Evolutionary conservation across 768 basidiomycete genomes (phyloP).

Genomic region (Kwoniella sp.): DNA sequence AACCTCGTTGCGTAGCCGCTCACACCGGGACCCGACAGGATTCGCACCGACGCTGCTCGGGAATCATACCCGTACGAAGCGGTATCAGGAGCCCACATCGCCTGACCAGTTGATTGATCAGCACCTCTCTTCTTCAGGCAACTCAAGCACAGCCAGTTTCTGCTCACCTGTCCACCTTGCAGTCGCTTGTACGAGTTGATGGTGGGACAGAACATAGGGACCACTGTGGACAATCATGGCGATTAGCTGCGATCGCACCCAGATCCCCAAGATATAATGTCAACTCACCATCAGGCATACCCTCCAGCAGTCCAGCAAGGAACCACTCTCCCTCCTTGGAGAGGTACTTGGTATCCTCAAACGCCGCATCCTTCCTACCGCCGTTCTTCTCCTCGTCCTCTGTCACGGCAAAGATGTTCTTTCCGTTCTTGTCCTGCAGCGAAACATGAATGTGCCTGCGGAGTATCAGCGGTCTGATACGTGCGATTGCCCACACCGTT

Average conservation of each 20-base stretch:
- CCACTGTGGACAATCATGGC: slow-evolving; percentile 53
- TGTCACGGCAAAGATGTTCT: slow-evolving; percentile 73
- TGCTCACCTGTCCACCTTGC: slow-evolving; percentile 70
- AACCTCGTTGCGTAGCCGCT: slow-evolving; percentile 75
- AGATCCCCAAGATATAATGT: neutral
- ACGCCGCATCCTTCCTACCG: slow-evolving; percentile 65
- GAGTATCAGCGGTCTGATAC: slow-evolving; percentile 1
- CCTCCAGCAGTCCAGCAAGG: slow-evolving; percentile 86
- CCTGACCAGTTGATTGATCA: slow-evolving; percentile 23
- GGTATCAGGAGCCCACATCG: slow-evolving; percentile 90
- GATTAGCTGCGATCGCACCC: neutral
- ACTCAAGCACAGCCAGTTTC: neutral
- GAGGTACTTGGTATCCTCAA: slow-evolving; percentile 76
- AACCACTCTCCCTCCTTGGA: slow-evolving; percentile 84
- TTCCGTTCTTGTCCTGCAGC: slow-evolving; percentile 62
- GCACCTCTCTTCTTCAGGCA: neutral
- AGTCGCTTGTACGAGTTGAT: slow-evolving; percentile 97
- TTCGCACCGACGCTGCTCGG: slow-evolving; percentile 82
- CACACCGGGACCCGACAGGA: slow-evolving; percentile 87
- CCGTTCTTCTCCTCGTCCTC: slow-evolving; percentile 60
- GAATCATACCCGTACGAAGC: slow-evolving; percentile 95
- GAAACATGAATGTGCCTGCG: slow-evolving; percentile 80
- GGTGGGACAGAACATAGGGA: slow-evolving; percentile 80
- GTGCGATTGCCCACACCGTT: neutral
- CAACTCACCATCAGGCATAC: slow-evolving; percentile 74